These are phyloP conservation scores for Coniophora puteana DNA, from an alignment of 1,284 basidiomycete species.

Conservation along the genomic window DNA sequence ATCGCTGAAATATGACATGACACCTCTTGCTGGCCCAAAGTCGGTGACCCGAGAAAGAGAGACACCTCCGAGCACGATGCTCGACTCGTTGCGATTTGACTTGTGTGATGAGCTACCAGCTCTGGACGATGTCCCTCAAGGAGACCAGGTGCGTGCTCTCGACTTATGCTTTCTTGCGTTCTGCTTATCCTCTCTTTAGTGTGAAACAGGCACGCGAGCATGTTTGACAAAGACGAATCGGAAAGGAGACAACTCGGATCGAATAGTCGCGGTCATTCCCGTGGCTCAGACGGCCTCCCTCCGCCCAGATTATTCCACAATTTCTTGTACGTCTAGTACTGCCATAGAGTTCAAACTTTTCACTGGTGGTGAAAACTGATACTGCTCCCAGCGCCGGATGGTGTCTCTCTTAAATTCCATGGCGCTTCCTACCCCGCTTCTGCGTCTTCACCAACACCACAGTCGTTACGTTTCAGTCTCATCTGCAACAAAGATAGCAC, in stretches of 20 bases:
- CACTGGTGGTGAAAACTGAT: conserved; percentile 7
- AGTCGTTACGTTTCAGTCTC: conserved; percentile 59
- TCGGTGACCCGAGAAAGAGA: conserved; percentile 35
- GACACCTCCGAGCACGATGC: conserved; percentile 45
- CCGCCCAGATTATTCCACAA: conserved; percentile 34
- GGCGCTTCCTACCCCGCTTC: conserved; percentile 58
- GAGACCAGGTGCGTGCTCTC: conserved; percentile 61
- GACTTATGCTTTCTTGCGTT: background rate
- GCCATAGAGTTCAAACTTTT: background rate
- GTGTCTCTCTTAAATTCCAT: conserved; percentile 54
- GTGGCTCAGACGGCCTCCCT: conserved; percentile 48
- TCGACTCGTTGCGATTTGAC: conserved; percentile 50
- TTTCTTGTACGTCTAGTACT: conserved; percentile 41
- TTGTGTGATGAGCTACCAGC: conserved; percentile 57
- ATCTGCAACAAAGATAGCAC: conserved; percentile 46
- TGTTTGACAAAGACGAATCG: conserved; percentile 67
- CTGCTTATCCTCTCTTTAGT: conserved; percentile 39
- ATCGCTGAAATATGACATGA: conserved; percentile 56
- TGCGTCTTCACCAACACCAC: conserved; percentile 36
- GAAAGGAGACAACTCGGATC: conserved; percentile 49
- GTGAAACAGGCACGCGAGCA: conserved; percentile 60
- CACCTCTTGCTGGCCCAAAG: conserved; percentile 46
- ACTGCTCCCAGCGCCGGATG: conserved; percentile 30
- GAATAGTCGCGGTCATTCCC: conserved; percentile 64
- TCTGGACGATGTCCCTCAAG: conserved; percentile 41